Evolutionary conservation across 2,329 filamentous ascomycete species (phyloP).

Genomic region (Coniochaeta hoffmannii): DNA sequence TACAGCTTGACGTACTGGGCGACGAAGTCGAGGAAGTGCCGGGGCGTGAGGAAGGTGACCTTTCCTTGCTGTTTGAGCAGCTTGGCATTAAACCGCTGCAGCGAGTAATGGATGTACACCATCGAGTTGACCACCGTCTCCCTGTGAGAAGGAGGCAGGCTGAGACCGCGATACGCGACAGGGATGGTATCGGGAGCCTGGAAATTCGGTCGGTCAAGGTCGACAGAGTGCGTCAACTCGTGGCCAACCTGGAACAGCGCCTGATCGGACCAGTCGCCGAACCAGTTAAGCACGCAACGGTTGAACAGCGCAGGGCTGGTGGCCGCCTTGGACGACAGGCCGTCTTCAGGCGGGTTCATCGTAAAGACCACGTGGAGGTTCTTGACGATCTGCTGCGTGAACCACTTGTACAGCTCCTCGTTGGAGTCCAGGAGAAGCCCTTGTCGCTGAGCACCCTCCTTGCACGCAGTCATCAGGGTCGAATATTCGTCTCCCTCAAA

Average conservation of each 20-base stretch:
- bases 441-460: constrained; percentile 94
- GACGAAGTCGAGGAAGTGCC: constrained; percentile 97
- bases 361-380: constrained; percentile 99
- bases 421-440: constrained; percentile 92
- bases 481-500: constrained; percentile 99
- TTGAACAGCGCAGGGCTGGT: constrained; percentile 99
- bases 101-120: constrained; percentile 96
- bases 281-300: constrained; percentile 99
- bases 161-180: constrained; percentile 81
- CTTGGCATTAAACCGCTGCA: constrained; percentile 82
- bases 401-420: constrained; percentile 99
- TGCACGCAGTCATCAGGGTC: constrained; percentile 98
- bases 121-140: constrained; percentile 95
- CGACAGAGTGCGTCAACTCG: constrained; percentile 92
- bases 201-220: constrained; percentile 84
- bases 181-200: constrained; percentile 84
- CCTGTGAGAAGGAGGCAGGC: constrained; percentile 78
- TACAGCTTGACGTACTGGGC: constrained; percentile 96
- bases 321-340: constrained; percentile 89
- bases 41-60: constrained; percentile 86
- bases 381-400: constrained; percentile 98
- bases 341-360: constrained; percentile 97
- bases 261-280: constrained; percentile 99
- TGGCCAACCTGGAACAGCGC: constrained; percentile 96
- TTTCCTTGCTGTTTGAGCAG: constrained; percentile 88